These are phyloP conservation scores for Salvia rosmarinus DNA, from an alignment of 257 asterid species.

Conservation along the genomic window DNA sequence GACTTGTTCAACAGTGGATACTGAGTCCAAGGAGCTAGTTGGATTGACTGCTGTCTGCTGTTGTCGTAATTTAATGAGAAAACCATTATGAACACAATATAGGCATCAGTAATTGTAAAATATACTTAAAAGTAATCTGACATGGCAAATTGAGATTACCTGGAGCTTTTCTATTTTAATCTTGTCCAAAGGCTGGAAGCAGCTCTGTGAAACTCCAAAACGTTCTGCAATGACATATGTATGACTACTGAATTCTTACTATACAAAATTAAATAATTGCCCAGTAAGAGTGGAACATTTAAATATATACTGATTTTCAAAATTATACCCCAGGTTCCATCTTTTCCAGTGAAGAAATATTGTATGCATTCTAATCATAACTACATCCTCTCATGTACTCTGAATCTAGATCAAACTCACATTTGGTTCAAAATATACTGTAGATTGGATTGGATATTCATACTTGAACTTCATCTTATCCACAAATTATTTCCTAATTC, in stretches of 20 bases:
- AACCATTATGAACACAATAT: conserved; percentile 21
- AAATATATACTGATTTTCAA: conserved; percentile 16
- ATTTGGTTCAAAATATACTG: conserved; percentile 27
- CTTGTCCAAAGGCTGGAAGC: conserved; percentile 44
- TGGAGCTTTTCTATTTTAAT: conserved; percentile 47
- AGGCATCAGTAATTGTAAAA: conserved; percentile 6
- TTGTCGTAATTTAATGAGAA: conserved; percentile 31
- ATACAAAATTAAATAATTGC: background rate
- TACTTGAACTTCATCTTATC: conserved; percentile 27
- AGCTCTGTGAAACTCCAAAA: conserved; percentile 35
- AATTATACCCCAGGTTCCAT: conserved; percentile 18
- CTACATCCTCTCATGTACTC: background rate
- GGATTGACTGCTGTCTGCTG: conserved; percentile 41
- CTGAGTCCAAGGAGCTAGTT: conserved; percentile 39
- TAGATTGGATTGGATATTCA: background rate
- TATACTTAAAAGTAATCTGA: conserved; percentile 20
- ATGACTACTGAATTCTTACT: conserved; percentile 6
- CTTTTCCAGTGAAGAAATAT: conserved; percentile 4
- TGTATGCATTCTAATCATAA: background rate
- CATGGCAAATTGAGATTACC: conserved; percentile 49
- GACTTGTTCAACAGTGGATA: conserved; percentile 45
- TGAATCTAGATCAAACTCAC: conserved; percentile 4
- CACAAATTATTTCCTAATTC: conserved; percentile 20
- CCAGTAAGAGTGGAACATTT: conserved; percentile 11
- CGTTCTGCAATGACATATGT: conserved; percentile 53